A percentile compares a stretch with the other conserved stretches of the same genome.
phyloP scores from a whole-genome alignment of 2,329 filamentous ascomycete species.

The Aspergillus carbonarius region DNA sequence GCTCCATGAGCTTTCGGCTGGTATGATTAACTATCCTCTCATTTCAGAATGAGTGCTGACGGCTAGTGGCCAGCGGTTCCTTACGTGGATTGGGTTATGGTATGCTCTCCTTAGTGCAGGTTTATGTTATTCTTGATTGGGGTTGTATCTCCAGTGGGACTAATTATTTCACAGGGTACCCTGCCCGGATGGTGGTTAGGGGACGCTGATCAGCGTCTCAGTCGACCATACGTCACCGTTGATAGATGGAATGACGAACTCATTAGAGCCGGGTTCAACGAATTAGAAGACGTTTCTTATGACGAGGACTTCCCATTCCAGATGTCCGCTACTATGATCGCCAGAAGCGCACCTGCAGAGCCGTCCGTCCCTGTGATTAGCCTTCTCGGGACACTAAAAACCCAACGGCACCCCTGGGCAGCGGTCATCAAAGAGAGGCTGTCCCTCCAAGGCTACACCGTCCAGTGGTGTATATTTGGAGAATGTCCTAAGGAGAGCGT shows the following conservation, averaged over 20 bases:
- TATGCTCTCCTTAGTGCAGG: background rate
- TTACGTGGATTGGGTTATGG: background rate
- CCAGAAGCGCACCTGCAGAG: background rate
- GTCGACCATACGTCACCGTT: slow-evolving; percentile 25
- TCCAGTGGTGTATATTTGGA: slow-evolving; percentile 1
- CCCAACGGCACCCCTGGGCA: background rate
- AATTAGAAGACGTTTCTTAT: slow-evolving; percentile 24
- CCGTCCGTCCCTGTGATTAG: background rate
- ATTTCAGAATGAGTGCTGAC: background rate
- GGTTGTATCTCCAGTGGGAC: background rate
- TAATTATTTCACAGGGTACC: slow-evolving; percentile 13
- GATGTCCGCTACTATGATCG: slow-evolving; percentile 3
- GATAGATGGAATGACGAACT: slow-evolving; percentile 30
- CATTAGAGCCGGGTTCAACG: slow-evolving; percentile 31
- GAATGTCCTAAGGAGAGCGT: background rate
- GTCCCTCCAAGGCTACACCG: background rate
- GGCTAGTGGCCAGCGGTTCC: background rate
- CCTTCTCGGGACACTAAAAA: background rate
- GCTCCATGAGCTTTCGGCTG: slow-evolving; percentile 40
- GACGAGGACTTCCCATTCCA: slow-evolving; percentile 17
- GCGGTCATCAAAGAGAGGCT: background rate
- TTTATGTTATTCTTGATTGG: background rate
- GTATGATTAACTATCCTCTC: background rate
- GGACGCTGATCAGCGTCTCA: slow-evolving; percentile 22
- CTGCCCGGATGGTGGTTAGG: slow-evolving; percentile 35